Base-by-base conservation (phyloP, 352 stramenopile species). In the Phytopythium boreale region DNA sequence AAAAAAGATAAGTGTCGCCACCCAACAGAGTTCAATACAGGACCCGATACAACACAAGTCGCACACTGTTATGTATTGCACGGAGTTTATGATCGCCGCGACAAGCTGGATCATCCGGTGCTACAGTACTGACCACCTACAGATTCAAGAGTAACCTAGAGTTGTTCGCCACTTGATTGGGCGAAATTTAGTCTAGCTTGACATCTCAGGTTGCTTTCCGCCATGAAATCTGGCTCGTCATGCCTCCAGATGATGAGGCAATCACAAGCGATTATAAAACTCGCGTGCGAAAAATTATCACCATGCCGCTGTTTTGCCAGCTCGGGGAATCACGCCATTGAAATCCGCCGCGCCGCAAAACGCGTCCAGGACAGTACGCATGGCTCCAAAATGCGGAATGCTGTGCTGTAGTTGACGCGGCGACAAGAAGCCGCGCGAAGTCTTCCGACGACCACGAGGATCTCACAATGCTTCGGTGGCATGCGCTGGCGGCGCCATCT, bases 1-100 rank as follows among this genome's bases (percentile, higher is more conserved):
- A 59, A 59, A 46, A 59, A 59, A 46, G 50, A 22, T 31, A 26
- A 34, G 27, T 27, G 51, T 24, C 51, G 51, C 29, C 27, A 43
- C 51, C 29, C 51, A 27, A 15, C 24, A 31, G 46, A 50, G 20
- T 15, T 5, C 11, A 6, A 51, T 34, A 53, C 12, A 53, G 4
- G 3, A 31, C 7, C 17, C 47, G 17, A 53, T 4, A 36, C 24
- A 9, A 20, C 47, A 53, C 47, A 53, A 26, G 24, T 53, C 47
- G 12, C 47, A 53, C n/a, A 19, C 1, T 12, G 43, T 49, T 49
- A 19, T 49, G 43, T 49, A 22, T n/a, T 15, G 14, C 39, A 46
- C 15, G 8, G 31, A 52, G 31, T 9, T 52, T 29, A 29, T 15
- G 29, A 34, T 3, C 29, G 29, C 17, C 41, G 41, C 41, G 41